Evolutionary conservation across 805 yeast genomes (phyloP).

Genomic region (Ogataea neopini): DNA sequence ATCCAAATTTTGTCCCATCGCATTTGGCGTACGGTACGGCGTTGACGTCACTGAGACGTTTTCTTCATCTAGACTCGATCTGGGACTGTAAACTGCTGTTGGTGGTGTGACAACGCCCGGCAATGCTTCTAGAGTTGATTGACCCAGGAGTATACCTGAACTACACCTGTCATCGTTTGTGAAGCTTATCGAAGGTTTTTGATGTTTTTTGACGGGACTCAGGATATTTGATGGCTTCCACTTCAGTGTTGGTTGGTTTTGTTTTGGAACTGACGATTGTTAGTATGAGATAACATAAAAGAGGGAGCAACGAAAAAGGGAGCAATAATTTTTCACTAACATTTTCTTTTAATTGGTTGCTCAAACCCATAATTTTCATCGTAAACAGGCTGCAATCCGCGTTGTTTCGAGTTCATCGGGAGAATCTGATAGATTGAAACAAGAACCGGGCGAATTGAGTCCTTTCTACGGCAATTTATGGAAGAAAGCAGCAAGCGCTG

Average conservation of each 20-base stretch:
- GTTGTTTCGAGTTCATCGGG: neutral
- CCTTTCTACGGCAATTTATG: neutral
- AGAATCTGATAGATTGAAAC: too few species aligned
- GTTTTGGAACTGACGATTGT: too few species aligned
- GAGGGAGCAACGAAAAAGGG: neutral
- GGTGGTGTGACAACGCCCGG: slow-evolving; percentile 27
- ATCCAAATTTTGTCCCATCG: neutral
- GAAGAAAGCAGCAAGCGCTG: neutral
- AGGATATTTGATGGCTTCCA: slow-evolving; percentile 15
- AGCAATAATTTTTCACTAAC: neutral
- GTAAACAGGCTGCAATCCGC: neutral
- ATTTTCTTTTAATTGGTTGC: neutral
- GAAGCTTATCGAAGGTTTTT: slow-evolving; percentile 2
- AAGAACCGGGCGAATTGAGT: too few species aligned
- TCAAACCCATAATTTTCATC: neutral
- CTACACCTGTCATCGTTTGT: slow-evolving; percentile 8
- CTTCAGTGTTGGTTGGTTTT: slow-evolving; percentile 11
- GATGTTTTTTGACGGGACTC: neutral
- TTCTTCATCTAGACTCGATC: slow-evolving; percentile 16
- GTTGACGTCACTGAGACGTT: slow-evolving; percentile 22
- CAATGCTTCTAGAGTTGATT: slow-evolving; percentile 19
- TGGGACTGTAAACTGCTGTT: slow-evolving; percentile 17
- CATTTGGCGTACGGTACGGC: slow-evolving; percentile 15
- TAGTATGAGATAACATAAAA: too few species aligned
- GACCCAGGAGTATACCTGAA: slow-evolving; percentile 13